Evolutionary conservation across 2,329 filamentous ascomycete species (phyloP), one percentile per base, ranked within the genome.

Genomic region (Pseudogymnoascus sp.): DNA sequence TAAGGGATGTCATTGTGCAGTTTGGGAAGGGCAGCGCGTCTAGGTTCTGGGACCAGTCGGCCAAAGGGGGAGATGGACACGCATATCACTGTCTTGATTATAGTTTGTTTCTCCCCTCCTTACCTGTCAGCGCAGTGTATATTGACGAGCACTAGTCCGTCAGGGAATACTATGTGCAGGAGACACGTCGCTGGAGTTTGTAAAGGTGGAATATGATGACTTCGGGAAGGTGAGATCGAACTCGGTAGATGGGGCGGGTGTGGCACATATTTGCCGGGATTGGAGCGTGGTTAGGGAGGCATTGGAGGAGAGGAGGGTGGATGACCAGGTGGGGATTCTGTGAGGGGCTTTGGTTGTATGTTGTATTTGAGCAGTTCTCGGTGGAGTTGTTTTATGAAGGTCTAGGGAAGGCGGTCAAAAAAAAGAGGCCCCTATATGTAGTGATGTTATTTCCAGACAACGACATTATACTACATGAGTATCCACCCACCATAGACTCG

Each of bases 31-130:
- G 67, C 4, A 65, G 67, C 59, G 71, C 69, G 64, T 72, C 71
- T 1, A 64, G 69, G 11, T 57, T 57, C 4, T 57, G 51, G 51
- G 51, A 57, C 26, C 51, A 57, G 26, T 31, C 51, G 10, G 51
- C 51, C 4, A 71, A 68, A 60, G 68, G 69, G 5, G 71, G 71
- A 5, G 69, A 66, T 59, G 70, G 71, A 3, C 71, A 73, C 64
- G 70, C 71, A 29, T 72, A 72, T 47, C 71, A 72, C 62, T 73
- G 71, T 63, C 63, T 73, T 34, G 71, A 72, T 62, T 72, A 72
- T 51, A 67, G 70, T 71, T 67, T 26, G 67, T 63, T 11, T 47
- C 61, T 61, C 14, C 60, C n/a, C 6, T 11, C 12, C 18, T 23
- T 42, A 29, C 18, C 12, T 18, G 40, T 34, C 23, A 1, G 14